phyloP scores from a whole-genome alignment of 78 protist species.

The Pelomyxa schiedti region DNA sequence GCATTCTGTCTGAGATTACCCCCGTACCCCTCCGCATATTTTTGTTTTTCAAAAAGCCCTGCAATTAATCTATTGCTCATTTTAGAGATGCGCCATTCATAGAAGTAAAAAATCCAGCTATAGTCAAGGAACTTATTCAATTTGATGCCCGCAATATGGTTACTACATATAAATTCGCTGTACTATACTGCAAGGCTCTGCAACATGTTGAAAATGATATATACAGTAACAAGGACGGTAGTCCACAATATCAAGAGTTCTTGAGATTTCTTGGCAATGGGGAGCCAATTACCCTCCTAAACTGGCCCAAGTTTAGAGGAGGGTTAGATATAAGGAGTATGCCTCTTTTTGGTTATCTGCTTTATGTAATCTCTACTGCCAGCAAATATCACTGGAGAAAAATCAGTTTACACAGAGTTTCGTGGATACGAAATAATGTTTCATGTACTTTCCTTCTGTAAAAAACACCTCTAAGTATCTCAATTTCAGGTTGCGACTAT shows the following conservation, averaged over 20 bases:
- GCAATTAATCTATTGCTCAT: too few species aligned
- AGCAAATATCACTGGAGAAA: neutral
- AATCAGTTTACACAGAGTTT: neutral
- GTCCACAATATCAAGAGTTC: neutral
- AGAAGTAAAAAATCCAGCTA: too few species aligned
- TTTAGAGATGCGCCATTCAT: too few species aligned
- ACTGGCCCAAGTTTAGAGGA: neutral
- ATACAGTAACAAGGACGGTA: neutral
- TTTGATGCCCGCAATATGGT: neutral
- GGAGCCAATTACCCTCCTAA: neutral
- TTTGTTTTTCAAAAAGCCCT: too few species aligned
- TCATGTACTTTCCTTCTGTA: neutral
- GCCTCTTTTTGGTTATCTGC: neutral
- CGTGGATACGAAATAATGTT: neutral
- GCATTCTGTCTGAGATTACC: too few species aligned
- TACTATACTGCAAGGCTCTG: neutral
- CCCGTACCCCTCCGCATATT: too few species aligned
- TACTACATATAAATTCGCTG: neutral
- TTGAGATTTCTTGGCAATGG: neutral
- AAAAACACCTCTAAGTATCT: neutral
- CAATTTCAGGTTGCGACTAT: neutral
- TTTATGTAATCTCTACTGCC: neutral
- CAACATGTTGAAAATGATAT: neutral
- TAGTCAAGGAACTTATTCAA: neutral
- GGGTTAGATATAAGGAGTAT: neutral